Base-by-base conservation (phyloP, 164 flowering plant genomes). In the Umbilicus rupestris region DNA sequence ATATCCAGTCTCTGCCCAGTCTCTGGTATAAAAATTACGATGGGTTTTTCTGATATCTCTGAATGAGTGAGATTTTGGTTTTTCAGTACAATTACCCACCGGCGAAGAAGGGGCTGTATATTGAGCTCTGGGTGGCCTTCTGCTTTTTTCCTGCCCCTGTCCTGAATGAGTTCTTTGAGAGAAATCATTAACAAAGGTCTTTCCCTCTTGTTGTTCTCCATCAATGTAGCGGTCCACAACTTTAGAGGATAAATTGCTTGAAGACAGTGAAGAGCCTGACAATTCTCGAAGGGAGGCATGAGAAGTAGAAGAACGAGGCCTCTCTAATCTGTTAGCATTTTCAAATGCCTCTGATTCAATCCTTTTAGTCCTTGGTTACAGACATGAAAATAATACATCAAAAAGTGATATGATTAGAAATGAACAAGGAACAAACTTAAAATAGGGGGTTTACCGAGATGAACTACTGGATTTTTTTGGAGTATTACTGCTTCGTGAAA, bases 221-320 rank as follows among this genome's bases (percentile, higher is more conserved):
- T 92, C 99, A 72, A 92, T 88, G 73, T 87, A 95, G 8, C 88
- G 94, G 72, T 94, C 99, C 59, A 95, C 67, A 47, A 85, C 74
- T 55, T 76, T 82, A 69, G 62, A 80, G 24, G 90, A 82, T 62
- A 71, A 80, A 70, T 76, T 79, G 55, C 83, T 80, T 33, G 92
- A 83, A 75, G 83, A 69, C 39, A 64, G 59, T 29, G 90, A 83
- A 66, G 52, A 47, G 52, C 52, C 52, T 6, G 19, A 9, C 22
- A 47, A 19, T 47, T 47, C 30, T 24, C 24, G 30, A 24, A 22
- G 58, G 58, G 58, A 52, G 58, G 60, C 60, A 55, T 55, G 33
- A 11, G 60, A 26, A 49, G 55, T 20, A 7, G 55, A 49, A 55
- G 33, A 55, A 55, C 29, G 31, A 28, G 60, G 35, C 33, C 60